These are phyloP conservation scores for Zea luxurians DNA, from an alignment of 176 grass and related monocot species.

Conservation along the genomic window DNA sequence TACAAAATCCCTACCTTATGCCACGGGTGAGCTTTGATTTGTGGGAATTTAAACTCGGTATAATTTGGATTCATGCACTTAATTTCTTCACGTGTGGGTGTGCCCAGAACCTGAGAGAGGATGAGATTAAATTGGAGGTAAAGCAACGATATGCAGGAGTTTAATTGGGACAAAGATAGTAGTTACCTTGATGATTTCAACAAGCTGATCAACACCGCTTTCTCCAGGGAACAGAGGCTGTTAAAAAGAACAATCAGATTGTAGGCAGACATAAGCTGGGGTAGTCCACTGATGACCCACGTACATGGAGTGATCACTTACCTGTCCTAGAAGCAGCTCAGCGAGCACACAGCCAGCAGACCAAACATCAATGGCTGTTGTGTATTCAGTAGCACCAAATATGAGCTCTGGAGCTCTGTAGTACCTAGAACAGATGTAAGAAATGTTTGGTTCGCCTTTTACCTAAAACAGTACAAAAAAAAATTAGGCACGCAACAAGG, in stretches of 20 bases:
- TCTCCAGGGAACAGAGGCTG: constrained; percentile 97
- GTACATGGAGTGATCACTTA: constrained; percentile 28
- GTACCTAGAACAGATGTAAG: constrained; percentile 96
- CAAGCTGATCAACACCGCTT: constrained; percentile 89
- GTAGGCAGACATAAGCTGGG: constrained; percentile 20
- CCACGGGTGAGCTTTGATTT: constrained; percentile 98
- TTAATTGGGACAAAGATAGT: constrained; percentile 2
- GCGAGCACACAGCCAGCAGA: constrained; percentile 91
- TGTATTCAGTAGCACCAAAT: constrained; percentile 95
- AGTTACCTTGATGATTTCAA: constrained; percentile 95
- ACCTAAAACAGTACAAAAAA: constrained; percentile 47
- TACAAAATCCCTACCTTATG: constrained; percentile 63
- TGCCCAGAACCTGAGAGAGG: constrained; percentile 63
- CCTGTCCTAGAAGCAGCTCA: constrained; percentile 84
- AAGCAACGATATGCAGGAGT: not conserved
- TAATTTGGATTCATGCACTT: constrained; percentile 99
- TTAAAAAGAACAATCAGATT: not conserved
- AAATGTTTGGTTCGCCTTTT: constrained; percentile 97
- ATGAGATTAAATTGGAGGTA: constrained; percentile 26
- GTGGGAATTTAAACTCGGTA: constrained; percentile 76
- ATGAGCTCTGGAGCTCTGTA: constrained; percentile 97
- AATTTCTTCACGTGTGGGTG: constrained; percentile 98
- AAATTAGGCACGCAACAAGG: constrained; percentile 6
- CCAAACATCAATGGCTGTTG: constrained; percentile 92
- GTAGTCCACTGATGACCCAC: constrained; percentile 3